Conservation (phyloP, 2,329 filamentous ascomycete genomes). For the Aspergillus neotritici region DNA sequence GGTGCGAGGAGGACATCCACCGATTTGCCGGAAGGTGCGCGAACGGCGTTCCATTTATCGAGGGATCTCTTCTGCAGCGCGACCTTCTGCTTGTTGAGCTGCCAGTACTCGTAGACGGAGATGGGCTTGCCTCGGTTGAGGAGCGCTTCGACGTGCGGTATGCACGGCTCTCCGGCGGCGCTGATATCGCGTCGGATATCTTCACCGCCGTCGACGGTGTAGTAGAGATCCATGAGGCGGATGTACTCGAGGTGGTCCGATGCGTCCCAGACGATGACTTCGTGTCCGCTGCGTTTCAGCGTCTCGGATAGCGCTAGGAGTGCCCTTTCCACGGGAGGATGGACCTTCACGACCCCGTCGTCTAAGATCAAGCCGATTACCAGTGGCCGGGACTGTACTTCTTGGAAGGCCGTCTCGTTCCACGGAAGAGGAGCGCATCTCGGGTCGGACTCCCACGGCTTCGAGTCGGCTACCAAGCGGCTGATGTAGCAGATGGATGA, state of each 20-base stretch:
- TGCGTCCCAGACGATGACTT: constrained; percentile 50
- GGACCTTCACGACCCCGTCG: constrained; percentile 51
- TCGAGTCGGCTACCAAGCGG: constrained; percentile 42
- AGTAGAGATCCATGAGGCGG: constrained; percentile 56
- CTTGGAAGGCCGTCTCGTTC: constrained; percentile 43
- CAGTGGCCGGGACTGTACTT: constrained; percentile 40
- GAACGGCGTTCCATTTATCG: constrained; percentile 51
- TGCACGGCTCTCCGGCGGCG: constrained; percentile 54
- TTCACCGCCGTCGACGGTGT: constrained; percentile 58
- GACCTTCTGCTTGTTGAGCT: constrained; percentile 56
- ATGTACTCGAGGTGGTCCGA: constrained; percentile 50
- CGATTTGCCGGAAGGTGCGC: constrained; percentile 41
- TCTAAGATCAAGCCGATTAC: constrained; percentile 48
- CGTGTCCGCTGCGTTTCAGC: constrained; percentile 48
- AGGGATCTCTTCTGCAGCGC: constrained; percentile 52
- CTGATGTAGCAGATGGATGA: constrained; percentile 47
- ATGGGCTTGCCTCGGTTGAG: constrained; percentile 50
- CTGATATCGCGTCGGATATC: constrained; percentile 54
- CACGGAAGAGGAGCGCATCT: constrained; percentile 51
- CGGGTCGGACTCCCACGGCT: constrained; percentile 53
- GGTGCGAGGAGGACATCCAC: constrained; percentile 56
- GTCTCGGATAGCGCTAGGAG: constrained; percentile 32
- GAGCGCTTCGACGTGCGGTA: constrained; percentile 55
- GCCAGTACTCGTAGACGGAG: constrained; percentile 62
- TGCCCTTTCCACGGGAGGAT: constrained; percentile 49